A percentile compares a stretch with the other conserved stretches of the same genome.
Conservation (phyloP, 2,329 filamentous ascomycete genomes). For the Penicillium psychrosexuale region DNA sequence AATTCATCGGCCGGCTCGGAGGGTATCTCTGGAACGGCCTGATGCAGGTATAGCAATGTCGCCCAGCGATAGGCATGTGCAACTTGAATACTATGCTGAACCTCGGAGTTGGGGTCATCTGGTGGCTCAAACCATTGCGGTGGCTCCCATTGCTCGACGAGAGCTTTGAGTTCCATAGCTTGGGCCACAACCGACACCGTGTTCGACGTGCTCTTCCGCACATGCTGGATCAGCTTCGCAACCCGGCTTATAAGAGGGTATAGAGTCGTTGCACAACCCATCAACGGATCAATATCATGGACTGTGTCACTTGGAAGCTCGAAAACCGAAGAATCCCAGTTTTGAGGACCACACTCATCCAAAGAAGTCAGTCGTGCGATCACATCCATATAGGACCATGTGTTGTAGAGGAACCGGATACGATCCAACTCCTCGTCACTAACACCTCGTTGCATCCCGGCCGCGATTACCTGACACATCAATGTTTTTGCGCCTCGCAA, state of each 20-base stretch:
- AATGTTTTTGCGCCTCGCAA: constrained; percentile 65
- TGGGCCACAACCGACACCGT: constrained; percentile 60
- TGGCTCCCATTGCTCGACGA: constrained; percentile 60
- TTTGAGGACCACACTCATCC: constrained; percentile 55
- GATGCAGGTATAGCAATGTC: constrained; percentile 63
- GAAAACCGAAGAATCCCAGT: constrained; percentile 40
- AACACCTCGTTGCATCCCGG: constrained; percentile 36
- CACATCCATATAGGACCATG: constrained; percentile 72
- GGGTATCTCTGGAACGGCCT: constrained; percentile 66
- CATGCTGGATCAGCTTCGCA: constrained; percentile 62
- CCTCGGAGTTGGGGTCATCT: constrained; percentile 61
- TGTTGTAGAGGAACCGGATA: constrained; percentile 66
- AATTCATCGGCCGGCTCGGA: constrained; percentile 56
- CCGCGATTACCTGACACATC: constrained; percentile 57
- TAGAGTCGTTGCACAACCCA: constrained; percentile 66
- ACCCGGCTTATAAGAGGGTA: constrained; percentile 67
- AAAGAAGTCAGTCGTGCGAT: constrained; percentile 65
- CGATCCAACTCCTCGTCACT: constrained; percentile 51
- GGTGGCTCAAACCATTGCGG: constrained; percentile 58
- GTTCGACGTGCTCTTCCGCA: constrained; percentile 55
- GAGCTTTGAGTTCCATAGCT: constrained; percentile 59
- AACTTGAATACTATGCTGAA: constrained; percentile 63
- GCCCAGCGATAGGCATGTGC: constrained; percentile 67
- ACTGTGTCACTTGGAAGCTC: constrained; percentile 45
- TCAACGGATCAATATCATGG: constrained; percentile 64